These are phyloP conservation scores for Nitzschia sp. DNA, from an alignment of 108 stramenopile genomes.

Conservation along the genomic window DNA sequence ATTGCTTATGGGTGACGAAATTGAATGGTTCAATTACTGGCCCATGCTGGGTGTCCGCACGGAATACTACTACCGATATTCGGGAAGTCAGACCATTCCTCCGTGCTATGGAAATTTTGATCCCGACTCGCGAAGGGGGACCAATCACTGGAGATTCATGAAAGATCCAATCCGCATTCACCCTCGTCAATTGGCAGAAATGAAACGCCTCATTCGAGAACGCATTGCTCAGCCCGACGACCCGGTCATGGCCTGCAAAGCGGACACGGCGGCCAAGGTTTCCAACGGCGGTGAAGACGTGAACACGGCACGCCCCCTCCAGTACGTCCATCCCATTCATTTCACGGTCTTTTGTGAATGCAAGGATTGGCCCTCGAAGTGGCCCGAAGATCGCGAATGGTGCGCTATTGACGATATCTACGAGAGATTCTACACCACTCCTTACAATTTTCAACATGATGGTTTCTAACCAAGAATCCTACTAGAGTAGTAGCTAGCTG, in stretches of 20 bases:
- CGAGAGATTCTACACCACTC: slow-evolving; percentile 38
- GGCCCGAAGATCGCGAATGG: slow-evolving; percentile 41
- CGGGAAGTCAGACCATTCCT: slow-evolving; percentile 38
- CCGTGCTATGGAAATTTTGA: slow-evolving; percentile 38
- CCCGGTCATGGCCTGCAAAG: slow-evolving; percentile 17
- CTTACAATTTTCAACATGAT: slow-evolving; percentile 43
- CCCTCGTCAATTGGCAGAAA: slow-evolving; percentile 28
- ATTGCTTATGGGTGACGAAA: slow-evolving; percentile 19
- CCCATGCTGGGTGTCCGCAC: slow-evolving; percentile 38
- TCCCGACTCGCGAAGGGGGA: background rate
- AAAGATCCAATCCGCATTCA: slow-evolving; percentile 48
- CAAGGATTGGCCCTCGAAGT: slow-evolving; percentile 41
- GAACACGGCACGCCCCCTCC: slow-evolving; percentile 41
- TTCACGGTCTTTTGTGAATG: slow-evolving; percentile 46
- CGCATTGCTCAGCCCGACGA: slow-evolving; percentile 37
- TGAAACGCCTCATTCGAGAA: slow-evolving; percentile 34
- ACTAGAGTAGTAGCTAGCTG: too few relatives aligned
- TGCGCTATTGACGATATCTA: slow-evolving; percentile 22
- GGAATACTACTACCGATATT: slow-evolving; percentile 39
- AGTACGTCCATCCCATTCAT: slow-evolving; percentile 18
- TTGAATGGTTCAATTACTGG: slow-evolving; percentile 37
- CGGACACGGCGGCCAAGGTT: slow-evolving; percentile 37
- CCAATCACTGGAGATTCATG: slow-evolving; percentile 41
- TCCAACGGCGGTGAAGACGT: slow-evolving; percentile 11
- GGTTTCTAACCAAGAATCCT: slow-evolving; percentile 23